Conservation (phyloP, 2,329 filamentous ascomycete species). For the Tympanopsis confertula region DNA sequence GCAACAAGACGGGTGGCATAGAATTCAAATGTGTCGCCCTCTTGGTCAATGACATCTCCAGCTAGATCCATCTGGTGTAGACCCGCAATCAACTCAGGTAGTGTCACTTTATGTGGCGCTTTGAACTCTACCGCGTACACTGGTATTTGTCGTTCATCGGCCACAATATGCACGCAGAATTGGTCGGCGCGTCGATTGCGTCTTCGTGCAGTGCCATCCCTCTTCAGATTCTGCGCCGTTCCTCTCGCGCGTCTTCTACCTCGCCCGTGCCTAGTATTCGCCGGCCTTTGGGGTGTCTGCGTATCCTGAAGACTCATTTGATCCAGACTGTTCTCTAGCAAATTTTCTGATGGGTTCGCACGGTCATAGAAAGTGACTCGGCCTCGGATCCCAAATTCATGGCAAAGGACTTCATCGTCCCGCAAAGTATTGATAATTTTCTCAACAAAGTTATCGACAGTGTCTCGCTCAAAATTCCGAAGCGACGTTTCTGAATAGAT, state of each 20-base stretch:
- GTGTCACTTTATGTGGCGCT: conserved; percentile 12
- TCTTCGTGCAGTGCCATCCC: neutral
- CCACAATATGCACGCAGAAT: conserved; percentile 11
- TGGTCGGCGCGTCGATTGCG: conserved; percentile 9
- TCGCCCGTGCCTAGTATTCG: no score
- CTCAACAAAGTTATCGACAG: conserved; percentile 12
- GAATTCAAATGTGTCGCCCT: conserved; percentile 12
- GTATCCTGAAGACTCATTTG: no score
- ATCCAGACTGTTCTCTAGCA: no score
- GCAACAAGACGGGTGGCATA: conserved; percentile 11
- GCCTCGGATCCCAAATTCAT: conserved; percentile 8
- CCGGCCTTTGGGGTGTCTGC: no score
- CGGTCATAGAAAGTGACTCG: conserved; percentile 8
- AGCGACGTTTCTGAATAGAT: conserved; percentile 12
- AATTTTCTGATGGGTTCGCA: no score
- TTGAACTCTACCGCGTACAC: conserved; percentile 14
- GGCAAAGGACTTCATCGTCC: conserved; percentile 7
- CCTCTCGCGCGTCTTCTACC: no score
- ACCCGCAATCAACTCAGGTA: no score
- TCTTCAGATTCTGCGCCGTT: conserved; percentile 3
- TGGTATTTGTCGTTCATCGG: conserved; percentile 8
- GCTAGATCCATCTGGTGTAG: no score
- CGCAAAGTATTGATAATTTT: conserved; percentile 7
- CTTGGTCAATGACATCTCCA: no score
- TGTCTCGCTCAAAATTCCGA: conserved; percentile 11